A percentile compares a stretch with the other conserved stretches of the same genome.
These are phyloP conservation scores for Annulohypoxylon bovei DNA, from an alignment of 495 filamentous ascomycete species.

Conservation along the genomic window DNA sequence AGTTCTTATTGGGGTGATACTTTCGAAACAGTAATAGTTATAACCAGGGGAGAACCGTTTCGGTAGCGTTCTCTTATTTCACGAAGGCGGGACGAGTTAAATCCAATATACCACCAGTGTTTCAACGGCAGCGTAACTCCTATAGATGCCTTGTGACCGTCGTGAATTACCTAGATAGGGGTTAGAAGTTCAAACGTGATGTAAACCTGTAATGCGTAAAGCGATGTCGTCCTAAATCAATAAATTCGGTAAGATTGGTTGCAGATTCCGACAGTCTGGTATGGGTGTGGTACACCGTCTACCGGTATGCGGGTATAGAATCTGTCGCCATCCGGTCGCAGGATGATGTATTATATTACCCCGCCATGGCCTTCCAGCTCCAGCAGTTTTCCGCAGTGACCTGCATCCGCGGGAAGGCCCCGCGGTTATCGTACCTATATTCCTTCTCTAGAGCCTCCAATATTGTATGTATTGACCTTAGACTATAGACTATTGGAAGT, in stretches of 20 bases:
- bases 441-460: not conserved
- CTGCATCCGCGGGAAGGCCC: not conserved
- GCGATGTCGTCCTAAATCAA: slow-evolving; percentile 20
- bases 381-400: not conserved
- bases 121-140: not conserved
- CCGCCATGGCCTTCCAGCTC: slow-evolving; percentile 24
- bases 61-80: slow-evolving; percentile 10
- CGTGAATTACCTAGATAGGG: not conserved
- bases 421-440: not conserved
- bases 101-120: slow-evolving; percentile 32
- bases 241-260: not conserved
- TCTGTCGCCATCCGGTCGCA: slow-evolving; percentile 29
- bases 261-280: slow-evolving; percentile 9
- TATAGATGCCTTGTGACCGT: not conserved
- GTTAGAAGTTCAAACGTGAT: no score
- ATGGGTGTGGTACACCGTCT: not conserved
- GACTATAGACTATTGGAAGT: not conserved
- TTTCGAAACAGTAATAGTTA: slow-evolving; percentile 35
- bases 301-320: slow-evolving; percentile 11
- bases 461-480: not conserved
- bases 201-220: not conserved
- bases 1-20: slow-evolving; percentile 13
- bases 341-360: slow-evolving; percentile 38
- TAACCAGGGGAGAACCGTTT: slow-evolving; percentile 9
- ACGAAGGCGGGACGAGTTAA: slow-evolving; percentile 30